Evolutionary conservation across 2,329 filamentous ascomycete genomes (phyloP).

Genomic region (Lasiodiplodia citricola): DNA sequence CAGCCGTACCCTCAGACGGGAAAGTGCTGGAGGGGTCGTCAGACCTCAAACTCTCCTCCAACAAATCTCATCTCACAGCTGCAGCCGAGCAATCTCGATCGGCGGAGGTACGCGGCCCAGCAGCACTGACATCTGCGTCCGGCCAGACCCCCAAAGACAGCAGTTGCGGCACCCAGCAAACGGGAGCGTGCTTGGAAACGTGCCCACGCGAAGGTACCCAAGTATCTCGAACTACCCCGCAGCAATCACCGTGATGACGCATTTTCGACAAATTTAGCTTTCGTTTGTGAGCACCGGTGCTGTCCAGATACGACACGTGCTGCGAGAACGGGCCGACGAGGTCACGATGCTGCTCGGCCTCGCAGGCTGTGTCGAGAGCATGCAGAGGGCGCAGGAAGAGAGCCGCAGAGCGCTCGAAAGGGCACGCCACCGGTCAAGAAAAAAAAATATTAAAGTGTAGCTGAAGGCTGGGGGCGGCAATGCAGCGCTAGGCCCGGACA

Average conservation of each 20-base stretch:
- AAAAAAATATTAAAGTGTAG: not conserved
- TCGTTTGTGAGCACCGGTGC: constrained; percentile 8
- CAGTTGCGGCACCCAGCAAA: not conserved
- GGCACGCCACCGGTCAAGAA: not conserved
- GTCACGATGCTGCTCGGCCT: not conserved
- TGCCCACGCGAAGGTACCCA: not conserved
- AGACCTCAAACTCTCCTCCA: not conserved
- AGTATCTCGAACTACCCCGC: constrained; percentile 3
- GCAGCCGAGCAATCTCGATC: constrained; percentile 8
- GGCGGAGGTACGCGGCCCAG: not conserved
- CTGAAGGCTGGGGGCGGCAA: not conserved
- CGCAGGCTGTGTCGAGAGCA: not conserved
- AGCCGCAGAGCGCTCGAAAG: not conserved
- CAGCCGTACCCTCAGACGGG: constrained; percentile 3
- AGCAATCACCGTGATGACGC: constrained; percentile 3
- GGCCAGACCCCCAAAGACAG: not conserved
- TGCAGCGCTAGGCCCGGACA: not conserved
- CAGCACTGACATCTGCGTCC: not conserved
- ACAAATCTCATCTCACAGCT: not conserved
- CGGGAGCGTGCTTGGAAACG: not conserved
- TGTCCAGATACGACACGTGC: not conserved
- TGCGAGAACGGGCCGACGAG: constrained; percentile 11
- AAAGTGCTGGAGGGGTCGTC: constrained; percentile 4
- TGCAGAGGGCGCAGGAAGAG: not conserved
- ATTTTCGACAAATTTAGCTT: constrained; percentile 6